These are phyloP conservation scores for Hericium alpestre DNA, from an alignment of 768 basidiomycete species.

Conservation along the genomic window DNA sequence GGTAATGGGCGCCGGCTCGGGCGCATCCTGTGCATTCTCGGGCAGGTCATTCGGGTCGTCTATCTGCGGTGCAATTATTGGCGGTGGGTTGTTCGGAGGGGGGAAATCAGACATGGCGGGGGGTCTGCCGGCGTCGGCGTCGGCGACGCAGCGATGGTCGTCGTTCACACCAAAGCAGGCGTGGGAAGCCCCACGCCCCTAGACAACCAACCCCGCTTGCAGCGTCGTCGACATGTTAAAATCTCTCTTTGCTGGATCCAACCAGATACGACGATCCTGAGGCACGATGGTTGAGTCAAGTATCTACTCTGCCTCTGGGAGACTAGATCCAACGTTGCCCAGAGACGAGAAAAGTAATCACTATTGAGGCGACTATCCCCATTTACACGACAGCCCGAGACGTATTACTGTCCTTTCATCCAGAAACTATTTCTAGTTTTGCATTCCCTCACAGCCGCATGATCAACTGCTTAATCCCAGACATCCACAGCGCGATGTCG, in stretches of 20 bases:
- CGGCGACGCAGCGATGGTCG: neutral
- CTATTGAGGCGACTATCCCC: neutral
- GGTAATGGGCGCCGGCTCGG: slow-evolving; percentile 64
- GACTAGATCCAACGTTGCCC: neutral
- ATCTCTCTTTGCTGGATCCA: too few species aligned
- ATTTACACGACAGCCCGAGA: neutral
- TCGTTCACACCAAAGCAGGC: neutral
- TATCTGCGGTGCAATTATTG: slow-evolving; percentile 10
- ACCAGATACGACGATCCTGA: too few species aligned
- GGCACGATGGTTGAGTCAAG: too few species aligned
- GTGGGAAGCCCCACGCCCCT: neutral
- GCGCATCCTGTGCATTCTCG: slow-evolving; percentile 25
- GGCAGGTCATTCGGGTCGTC: slow-evolving; percentile 8
- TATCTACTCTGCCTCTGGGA: too few species aligned
- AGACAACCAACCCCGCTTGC: too few species aligned
- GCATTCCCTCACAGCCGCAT: slow-evolving; percentile 38
- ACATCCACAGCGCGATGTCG: slow-evolving; percentile 82
- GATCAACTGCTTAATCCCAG: slow-evolving; percentile 83
- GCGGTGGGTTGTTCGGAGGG: neutral
- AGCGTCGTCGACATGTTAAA: too few species aligned
- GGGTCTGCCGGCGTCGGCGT: neutral
- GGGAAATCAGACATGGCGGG: slow-evolving; percentile 8
- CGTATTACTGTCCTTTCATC: neutral
- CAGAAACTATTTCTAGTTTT: neutral
- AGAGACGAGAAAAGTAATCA: neutral